Conservation (phyloP, 257 asterid species). For the Handroanthus guayacan region DNA sequence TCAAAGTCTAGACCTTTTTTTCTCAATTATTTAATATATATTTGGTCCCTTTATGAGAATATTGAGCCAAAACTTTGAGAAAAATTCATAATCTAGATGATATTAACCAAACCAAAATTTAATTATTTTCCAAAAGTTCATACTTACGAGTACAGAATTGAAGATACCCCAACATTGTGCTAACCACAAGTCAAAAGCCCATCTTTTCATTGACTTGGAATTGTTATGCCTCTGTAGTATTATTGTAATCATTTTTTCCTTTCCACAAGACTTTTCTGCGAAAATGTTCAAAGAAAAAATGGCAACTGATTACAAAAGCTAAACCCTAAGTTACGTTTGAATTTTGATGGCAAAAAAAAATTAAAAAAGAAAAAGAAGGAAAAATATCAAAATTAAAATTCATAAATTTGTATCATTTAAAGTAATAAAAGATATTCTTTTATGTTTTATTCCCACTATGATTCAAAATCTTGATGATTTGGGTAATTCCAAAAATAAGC, state of each 20-base stretch:
- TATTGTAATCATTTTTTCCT: neutral
- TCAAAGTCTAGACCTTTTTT: constrained; percentile 17
- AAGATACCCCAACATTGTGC: constrained; percentile 23
- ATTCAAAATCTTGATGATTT: no score
- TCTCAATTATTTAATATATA: neutral
- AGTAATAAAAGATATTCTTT: neutral
- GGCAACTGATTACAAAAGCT: neutral
- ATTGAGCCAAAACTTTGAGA: constrained; percentile 23
- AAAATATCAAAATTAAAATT: no score
- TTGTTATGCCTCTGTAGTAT: neutral
- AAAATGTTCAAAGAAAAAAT: neutral
- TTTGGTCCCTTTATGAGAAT: constrained; percentile 23
- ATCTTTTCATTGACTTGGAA: neutral
- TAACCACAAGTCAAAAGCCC: neutral
- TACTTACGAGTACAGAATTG: neutral
- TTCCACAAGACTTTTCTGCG: neutral
- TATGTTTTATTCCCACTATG: neutral
- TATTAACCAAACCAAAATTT: neutral
- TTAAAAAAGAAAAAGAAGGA: neutral
- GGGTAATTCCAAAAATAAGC: no score
- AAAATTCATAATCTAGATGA: neutral
- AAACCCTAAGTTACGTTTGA: neutral
- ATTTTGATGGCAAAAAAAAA: neutral
- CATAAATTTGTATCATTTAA: neutral
- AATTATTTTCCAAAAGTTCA: constrained; percentile 9